Conservation (phyloP, 331 rosid genomes). For the Saraca asoca region DNA sequence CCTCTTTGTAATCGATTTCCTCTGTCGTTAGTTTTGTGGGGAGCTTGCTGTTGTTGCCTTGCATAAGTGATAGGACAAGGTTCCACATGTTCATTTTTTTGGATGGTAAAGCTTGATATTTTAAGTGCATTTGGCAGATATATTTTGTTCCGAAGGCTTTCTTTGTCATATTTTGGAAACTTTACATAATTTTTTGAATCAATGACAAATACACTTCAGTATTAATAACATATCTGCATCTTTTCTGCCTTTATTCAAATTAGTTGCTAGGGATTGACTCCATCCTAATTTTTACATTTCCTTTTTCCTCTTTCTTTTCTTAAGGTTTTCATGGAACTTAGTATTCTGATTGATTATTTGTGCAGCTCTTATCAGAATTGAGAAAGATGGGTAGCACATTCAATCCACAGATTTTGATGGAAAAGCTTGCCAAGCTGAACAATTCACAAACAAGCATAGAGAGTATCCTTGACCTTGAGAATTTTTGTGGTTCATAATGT, state of each 20-base stretch:
- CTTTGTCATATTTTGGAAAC: not conserved
- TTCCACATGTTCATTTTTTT: not conserved
- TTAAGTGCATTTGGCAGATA: not conserved
- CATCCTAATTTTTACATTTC: constrained; percentile 30
- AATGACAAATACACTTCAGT: constrained; percentile 11
- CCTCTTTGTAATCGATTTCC: not conserved
- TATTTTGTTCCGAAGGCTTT: constrained; percentile 6
- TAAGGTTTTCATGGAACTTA: constrained; percentile 45
- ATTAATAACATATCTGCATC: constrained; percentile 17
- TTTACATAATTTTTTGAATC: not conserved
- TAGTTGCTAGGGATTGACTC: constrained; percentile 16
- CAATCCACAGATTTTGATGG: constrained; percentile 92
- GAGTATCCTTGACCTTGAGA: constrained; percentile 74
- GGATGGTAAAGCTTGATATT: not conserved
- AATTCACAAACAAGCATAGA: constrained; percentile 95
- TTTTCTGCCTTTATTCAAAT: constrained; percentile 12
- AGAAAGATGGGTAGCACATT: constrained; percentile 85
- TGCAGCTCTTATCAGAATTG: constrained; percentile 30
- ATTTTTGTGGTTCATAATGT: constrained; percentile 28
- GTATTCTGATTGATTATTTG: constrained; percentile 37
- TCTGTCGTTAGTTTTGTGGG: constrained; percentile 5
- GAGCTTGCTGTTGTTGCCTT: not conserved
- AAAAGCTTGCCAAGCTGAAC: constrained; percentile 93
- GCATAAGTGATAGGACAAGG: not conserved
- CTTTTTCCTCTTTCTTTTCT: constrained; percentile 16